Conservation (phyloP, 768 basidiomycete genomes). For the Kwoniella europaea region DNA sequence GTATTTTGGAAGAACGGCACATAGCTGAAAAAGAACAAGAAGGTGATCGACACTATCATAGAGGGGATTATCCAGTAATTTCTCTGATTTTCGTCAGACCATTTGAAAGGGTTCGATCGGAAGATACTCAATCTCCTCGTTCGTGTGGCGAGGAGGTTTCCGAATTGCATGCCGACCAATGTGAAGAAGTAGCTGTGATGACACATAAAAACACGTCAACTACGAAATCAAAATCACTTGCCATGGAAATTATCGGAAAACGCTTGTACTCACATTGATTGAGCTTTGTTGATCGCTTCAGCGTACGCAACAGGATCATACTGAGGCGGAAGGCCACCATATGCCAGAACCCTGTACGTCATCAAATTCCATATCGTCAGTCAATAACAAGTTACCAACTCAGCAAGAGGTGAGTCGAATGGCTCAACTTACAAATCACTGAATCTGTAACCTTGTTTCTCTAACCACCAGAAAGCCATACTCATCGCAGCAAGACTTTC, state of each 20-base stretch:
- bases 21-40: slow-evolving; percentile 61
- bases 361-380: too few relatives aligned
- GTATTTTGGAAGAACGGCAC: slow-evolving; percentile 62
- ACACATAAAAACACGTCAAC: background rate
- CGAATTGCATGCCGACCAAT: slow-evolving; percentile 68
- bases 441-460: slow-evolving; percentile 58
- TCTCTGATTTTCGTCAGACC: slow-evolving; percentile 33
- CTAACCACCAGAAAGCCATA: slow-evolving; percentile 63
- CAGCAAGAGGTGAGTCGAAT: background rate
- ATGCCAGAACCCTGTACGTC: slow-evolving; percentile 49
- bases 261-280: slow-evolving; percentile 61
- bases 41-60: slow-evolving; percentile 61
- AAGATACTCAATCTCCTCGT: slow-evolving; percentile 66
- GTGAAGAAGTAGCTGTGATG: slow-evolving; percentile 55
- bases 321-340: slow-evolving; percentile 61
- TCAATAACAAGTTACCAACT: background rate
- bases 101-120: slow-evolving; percentile 63
- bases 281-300: slow-evolving; percentile 61
- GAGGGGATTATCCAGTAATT: slow-evolving; percentile 64
- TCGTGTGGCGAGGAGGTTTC: slow-evolving; percentile 66
- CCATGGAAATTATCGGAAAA: too few relatives aligned
- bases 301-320: slow-evolving; percentile 57
- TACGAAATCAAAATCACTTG: background rate
- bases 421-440: slow-evolving; percentile 4
- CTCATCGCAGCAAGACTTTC: slow-evolving; percentile 63